Base-by-base conservation (phyloP, 179 eudicot species). In the Sideroxylon spinosum region DNA sequence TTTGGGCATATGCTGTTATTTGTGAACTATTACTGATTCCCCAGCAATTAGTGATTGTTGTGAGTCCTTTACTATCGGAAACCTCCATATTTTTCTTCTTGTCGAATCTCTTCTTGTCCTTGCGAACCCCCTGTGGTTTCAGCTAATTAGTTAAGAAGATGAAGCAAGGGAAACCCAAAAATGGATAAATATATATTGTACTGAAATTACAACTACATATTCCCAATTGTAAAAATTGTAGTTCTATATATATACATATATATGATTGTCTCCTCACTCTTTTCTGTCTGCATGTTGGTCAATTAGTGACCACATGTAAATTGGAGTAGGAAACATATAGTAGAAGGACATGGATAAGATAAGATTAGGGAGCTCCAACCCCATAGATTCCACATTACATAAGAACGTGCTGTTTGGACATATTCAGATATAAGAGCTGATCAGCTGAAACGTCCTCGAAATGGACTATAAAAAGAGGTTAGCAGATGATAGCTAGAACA, bases 31-130 rank as follows among this genome's bases (percentile, higher is more conserved):
- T 50, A 44, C 16, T 56, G 6, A 29, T 23, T 78, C 59, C 68
- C 69, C 68, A 52, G 56, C 44, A 37, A n/a, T 49, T 19, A 70
- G n/a, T 66, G 74, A 80, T 75, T 80, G 77, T 22, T 80, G 14
- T 64, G 37, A 44, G 20, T 52, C 5, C 3, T 61, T 75, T 28
- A 46, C 62, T 14, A 25, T 6, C 23, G 70, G 60, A 49, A 75
- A 62, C 57, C 16, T 32, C 7, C 19, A 13, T 23, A 13, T 23
- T 17, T 63, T 59, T 19, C 10, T 59, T 75, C 9, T 64, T 65
- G 62, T 50, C 17, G 60, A 29, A 76, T 64, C n/a, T 76, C n/a
- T 67, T 10, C 7, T 48, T 48, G 9, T 50, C 44, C 44, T 76
- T 64, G 22, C 63, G 48, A 25, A 76, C 26, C 49, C 46, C 49